These are phyloP conservation scores for Gyromitra esculenta DNA, from an alignment of 2,329 filamentous ascomycete species.

Conservation along the genomic window DNA sequence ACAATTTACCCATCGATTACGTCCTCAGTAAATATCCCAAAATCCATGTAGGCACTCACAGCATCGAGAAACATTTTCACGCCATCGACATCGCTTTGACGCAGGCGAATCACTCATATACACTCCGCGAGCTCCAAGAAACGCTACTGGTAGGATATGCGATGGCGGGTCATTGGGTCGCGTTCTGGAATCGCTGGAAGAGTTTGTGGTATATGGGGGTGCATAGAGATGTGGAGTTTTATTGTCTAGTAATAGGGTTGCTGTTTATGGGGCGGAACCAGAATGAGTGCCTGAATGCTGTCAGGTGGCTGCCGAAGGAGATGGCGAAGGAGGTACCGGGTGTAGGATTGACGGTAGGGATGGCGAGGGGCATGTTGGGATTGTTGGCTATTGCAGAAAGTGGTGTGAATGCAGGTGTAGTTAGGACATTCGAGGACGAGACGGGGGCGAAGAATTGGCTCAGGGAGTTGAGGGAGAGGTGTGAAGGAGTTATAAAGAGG, in stretches of 20 bases:
- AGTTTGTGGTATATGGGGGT: conserved; percentile 51
- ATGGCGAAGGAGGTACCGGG: conserved; percentile 54
- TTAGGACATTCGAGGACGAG: background rate
- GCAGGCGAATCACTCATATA: conserved; percentile 17
- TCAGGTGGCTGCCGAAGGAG: conserved; percentile 49
- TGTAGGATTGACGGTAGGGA: conserved; percentile 46
- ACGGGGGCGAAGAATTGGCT: conserved; percentile 31
- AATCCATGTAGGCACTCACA: conserved; percentile 34
- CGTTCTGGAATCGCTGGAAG: conserved; percentile 55
- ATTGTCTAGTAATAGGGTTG: conserved; percentile 54
- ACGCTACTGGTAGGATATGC: conserved; percentile 36
- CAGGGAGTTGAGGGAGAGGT: conserved; percentile 49
- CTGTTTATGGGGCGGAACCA: conserved; percentile 52
- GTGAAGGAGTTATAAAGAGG: conserved; percentile 49
- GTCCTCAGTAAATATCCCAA: background rate
- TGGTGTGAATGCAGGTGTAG: background rate
- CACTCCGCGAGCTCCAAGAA: conserved; percentile 44
- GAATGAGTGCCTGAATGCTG: conserved; percentile 49
- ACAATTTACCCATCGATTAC: conserved; percentile 8
- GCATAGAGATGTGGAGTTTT: conserved; percentile 48
- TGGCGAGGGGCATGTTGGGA: conserved; percentile 54
- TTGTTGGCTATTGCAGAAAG: conserved; percentile 50
- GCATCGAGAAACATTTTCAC: conserved; percentile 22
- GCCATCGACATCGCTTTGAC: background rate
- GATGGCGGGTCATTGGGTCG: conserved; percentile 38